Evolutionary conservation across 768 basidiomycete genomes (phyloP).

Genomic region (Rhizopogon roseolus): DNA sequence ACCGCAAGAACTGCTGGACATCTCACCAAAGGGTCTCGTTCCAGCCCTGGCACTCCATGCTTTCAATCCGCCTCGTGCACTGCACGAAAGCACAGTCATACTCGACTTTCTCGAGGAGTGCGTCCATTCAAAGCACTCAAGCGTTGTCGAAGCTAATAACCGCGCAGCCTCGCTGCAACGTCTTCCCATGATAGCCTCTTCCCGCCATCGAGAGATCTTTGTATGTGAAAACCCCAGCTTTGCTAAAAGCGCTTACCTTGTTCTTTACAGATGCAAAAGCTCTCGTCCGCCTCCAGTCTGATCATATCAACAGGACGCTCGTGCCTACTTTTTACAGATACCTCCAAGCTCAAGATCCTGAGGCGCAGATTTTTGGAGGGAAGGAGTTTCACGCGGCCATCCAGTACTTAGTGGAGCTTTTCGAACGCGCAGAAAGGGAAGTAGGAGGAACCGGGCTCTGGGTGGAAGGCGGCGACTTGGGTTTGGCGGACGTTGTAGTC

Average conservation of each 20-base stretch:
- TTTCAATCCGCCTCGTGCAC: slow-evolving; percentile 49
- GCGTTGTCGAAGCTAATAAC: neutral
- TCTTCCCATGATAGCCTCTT: slow-evolving; percentile 49
- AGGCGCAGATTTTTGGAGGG: slow-evolving; percentile 45
- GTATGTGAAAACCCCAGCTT: slow-evolving; percentile 29
- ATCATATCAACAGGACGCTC: slow-evolving; percentile 59
- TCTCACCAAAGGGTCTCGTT: slow-evolving; percentile 81
- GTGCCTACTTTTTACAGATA: slow-evolving; percentile 74
- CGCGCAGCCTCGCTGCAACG: slow-evolving; percentile 43
- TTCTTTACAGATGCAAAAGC: slow-evolving; percentile 53
- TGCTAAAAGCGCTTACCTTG: neutral
- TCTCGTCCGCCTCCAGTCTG: slow-evolving; percentile 61
- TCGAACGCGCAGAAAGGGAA: slow-evolving; percentile 53
- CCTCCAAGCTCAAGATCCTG: slow-evolving; percentile 61
- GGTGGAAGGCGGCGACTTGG: slow-evolving; percentile 51
- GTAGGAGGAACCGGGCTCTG: slow-evolving; percentile 54
- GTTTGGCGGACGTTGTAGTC: slow-evolving; percentile 63
- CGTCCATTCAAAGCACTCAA: slow-evolving; percentile 13
- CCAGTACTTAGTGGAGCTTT: slow-evolving; percentile 43
- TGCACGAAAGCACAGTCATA: slow-evolving; percentile 80
- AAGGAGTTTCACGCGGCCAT: slow-evolving; percentile 53
- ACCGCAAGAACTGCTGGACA: slow-evolving; percentile 69
- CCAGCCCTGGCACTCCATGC: slow-evolving; percentile 58
- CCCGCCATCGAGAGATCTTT: slow-evolving; percentile 54
- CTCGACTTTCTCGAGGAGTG: slow-evolving; percentile 78